Percentiles rank a stretch among this genome's conserved stretches.
phyloP scores from a whole-genome alignment of 176 grass and related monocot species.

The Bolboschoenus planiculmis region DNA sequence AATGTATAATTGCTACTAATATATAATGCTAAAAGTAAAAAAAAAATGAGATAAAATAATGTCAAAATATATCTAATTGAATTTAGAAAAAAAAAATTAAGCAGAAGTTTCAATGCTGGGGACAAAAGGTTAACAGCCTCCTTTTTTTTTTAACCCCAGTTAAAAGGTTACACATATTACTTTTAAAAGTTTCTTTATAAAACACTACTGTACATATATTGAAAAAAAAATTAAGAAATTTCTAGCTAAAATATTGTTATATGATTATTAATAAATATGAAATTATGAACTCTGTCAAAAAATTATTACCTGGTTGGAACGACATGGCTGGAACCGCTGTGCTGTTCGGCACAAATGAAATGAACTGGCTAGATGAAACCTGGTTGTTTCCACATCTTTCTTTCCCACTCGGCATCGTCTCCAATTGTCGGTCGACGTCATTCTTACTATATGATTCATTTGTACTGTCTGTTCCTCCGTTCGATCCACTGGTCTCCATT shows the following conservation, averaged over 20 bases:
- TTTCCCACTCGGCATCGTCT: not conserved
- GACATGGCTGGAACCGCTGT: not conserved
- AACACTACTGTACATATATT: not conserved
- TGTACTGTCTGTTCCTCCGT: not conserved
- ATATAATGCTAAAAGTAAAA: not conserved
- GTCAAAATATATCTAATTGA: not conserved
- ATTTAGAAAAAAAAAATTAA: not conserved
- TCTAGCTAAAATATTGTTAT: not conserved
- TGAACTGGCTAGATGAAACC: slow-evolving; percentile 1
- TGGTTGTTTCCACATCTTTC: not conserved
- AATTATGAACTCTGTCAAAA: not conserved
- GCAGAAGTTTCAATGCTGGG: not conserved
- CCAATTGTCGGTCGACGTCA: not conserved
- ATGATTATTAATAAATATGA: not conserved
- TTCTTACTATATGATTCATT: not conserved
- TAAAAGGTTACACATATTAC: not conserved
- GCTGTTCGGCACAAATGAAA: slow-evolving; percentile 5
- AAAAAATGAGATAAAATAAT: not conserved
- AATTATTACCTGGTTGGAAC: not conserved
- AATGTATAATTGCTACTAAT: not conserved
- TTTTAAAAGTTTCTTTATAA: not conserved
- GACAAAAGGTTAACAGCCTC: not conserved
- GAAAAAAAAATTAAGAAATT: not conserved
- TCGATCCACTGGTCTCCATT: not conserved
- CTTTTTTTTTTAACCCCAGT: not conserved